phyloP scores from a whole-genome alignment of 2,329 filamentous ascomycete species.

The Colletotrichum sp. region DNA sequence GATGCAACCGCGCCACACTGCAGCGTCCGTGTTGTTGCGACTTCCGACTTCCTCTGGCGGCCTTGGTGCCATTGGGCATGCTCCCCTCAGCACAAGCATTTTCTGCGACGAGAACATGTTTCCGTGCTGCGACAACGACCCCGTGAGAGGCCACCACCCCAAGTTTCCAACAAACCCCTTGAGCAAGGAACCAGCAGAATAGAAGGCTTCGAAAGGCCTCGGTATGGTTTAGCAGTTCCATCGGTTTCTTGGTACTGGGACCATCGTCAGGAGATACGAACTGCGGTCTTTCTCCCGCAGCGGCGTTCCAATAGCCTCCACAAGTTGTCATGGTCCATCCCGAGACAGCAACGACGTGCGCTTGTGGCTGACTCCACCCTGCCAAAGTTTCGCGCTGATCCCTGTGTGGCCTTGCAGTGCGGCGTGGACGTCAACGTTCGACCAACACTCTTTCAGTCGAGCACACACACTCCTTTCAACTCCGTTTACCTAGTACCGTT shows the following conservation, averaged over 20 bases:
- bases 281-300: neutral
- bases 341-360: slow-evolving; percentile 1
- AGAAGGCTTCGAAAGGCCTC: neutral
- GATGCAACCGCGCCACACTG: slow-evolving; percentile 3
- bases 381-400: slow-evolving; percentile 5
- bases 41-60: neutral
- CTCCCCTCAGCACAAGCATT: neutral
- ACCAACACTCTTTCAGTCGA: neutral
- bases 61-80: neutral
- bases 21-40: slow-evolving; percentile 11
- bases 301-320: neutral
- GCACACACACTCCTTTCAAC: neutral
- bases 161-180: neutral
- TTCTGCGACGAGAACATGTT: slow-evolving; percentile 8
- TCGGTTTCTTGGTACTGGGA: neutral
- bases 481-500: neutral
- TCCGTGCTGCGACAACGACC: neutral
- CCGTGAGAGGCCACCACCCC: neutral
- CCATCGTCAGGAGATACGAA: neutral
- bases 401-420: neutral
- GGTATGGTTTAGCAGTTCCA: neutral
- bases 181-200: neutral
- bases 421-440: neutral
- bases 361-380: slow-evolving; percentile 12
- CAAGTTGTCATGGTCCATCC: neutral